phyloP scores from a whole-genome alignment of 2,329 filamentous ascomycete species.

The Fusarium oxysporum region DNA sequence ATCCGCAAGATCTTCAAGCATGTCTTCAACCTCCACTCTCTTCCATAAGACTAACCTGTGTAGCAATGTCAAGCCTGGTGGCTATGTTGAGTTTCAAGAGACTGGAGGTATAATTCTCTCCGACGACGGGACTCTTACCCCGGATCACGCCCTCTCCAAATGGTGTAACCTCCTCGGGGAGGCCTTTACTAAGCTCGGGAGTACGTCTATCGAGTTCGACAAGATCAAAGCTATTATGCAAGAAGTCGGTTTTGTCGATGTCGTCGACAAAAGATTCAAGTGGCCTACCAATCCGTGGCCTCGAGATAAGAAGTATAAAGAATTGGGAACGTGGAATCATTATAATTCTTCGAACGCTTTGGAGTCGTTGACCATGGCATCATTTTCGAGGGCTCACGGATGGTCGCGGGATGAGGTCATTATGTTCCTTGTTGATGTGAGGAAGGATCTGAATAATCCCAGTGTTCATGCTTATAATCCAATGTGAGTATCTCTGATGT shows the following conservation, averaged over 20 bases:
- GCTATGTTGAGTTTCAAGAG: slow-evolving; percentile 13
- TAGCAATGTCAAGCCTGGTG: neutral
- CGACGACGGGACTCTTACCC: neutral
- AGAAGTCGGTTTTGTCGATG: neutral
- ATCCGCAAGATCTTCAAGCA: slow-evolving; percentile 15
- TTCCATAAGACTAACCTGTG: accelerated
- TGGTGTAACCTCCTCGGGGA: slow-evolving; percentile 5
- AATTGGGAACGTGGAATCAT: slow-evolving; percentile 20
- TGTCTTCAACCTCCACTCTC: accelerated
- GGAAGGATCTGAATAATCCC: slow-evolving; percentile 22
- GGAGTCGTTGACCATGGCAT: slow-evolving; percentile 13
- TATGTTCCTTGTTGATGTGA: slow-evolving; percentile 9
- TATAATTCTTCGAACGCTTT: neutral
- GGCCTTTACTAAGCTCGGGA: slow-evolving; percentile 1
- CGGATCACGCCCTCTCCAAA: neutral
- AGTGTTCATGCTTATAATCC: slow-evolving; percentile 30
- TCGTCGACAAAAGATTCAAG: neutral
- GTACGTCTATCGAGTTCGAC: neutral
- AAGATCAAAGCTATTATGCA: slow-evolving; percentile 10
- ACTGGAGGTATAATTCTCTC: neutral
- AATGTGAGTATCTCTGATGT: neutral
- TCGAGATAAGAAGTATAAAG: slow-evolving; percentile 17
- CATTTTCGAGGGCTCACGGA: slow-evolving; percentile 15
- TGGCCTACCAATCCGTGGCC: slow-evolving; percentile 29
- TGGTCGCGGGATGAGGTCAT: slow-evolving; percentile 24